These are phyloP conservation scores for Leishmania mexicana DNA, from an alignment of 208 protist genomes.

Conservation along the genomic window DNA sequence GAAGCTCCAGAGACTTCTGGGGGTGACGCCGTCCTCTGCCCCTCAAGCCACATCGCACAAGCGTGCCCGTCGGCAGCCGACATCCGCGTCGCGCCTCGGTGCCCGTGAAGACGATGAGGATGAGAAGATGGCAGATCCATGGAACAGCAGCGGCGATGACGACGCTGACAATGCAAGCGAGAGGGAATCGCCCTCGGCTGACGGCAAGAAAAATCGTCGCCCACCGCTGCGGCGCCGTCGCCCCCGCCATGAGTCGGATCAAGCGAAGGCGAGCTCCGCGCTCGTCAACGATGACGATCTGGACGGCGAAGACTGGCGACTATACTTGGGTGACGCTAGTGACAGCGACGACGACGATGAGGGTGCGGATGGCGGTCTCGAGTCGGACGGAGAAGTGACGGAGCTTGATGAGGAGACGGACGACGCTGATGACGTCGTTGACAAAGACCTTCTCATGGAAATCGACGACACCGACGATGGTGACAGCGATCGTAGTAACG, in stretches of 20 bases:
- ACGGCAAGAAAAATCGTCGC: not conserved
- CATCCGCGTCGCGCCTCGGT: not conserved
- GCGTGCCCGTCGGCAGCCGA: not conserved
- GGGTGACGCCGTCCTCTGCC: constrained; percentile 16
- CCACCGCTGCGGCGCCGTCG: not conserved
- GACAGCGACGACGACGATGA: constrained; percentile 9
- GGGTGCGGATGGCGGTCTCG: not conserved
- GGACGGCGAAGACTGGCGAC: constrained; percentile 39
- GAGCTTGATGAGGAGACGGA: constrained; percentile 33
- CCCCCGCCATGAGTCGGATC: not conserved
- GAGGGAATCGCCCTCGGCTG: not conserved
- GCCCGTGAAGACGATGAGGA: not conserved
- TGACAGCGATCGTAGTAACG: constrained; percentile 17
- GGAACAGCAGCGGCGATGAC: not conserved
- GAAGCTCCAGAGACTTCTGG: constrained; percentile 45
- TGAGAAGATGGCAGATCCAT: not conserved
- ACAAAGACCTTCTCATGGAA: constrained; percentile 36
- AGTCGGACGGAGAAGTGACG: constrained; percentile 4
- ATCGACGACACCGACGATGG: constrained; percentile 29
- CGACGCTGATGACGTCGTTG: constrained; percentile 41
- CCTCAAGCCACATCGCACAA: constrained; percentile 4
- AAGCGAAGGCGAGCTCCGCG: not conserved
- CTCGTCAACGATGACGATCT: constrained; percentile 8
- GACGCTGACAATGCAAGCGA: not conserved
- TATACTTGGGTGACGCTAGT: constrained; percentile 29